Percentiles rank a stretch among this genome's conserved stretches.
Evolutionary conservation across 108 stramenopile genomes (phyloP).

Genomic region (Nannochloropsis salina): DNA sequence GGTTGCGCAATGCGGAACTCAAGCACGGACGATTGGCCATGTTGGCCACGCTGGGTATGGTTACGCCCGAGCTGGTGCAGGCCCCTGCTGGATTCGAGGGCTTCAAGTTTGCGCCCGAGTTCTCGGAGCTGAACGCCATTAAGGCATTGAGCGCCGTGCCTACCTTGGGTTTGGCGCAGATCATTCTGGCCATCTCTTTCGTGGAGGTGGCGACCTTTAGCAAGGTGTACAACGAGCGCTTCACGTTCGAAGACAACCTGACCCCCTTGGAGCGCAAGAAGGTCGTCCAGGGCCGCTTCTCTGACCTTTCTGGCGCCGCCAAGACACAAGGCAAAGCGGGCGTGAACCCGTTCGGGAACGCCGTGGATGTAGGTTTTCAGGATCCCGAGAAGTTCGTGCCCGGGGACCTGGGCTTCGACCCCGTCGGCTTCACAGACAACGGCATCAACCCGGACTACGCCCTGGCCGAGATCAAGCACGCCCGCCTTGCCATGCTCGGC

Average conservation of each 20-base stretch:
- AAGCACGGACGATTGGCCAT: constrained; percentile 93
- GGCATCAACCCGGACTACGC: constrained; percentile 51
- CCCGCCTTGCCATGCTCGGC: constrained; percentile 54
- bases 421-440: constrained; percentile 42
- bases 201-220: constrained; percentile 48
- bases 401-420: constrained; percentile 52
- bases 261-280: constrained; percentile 39
- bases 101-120: constrained; percentile 49
- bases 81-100: constrained; percentile 49
- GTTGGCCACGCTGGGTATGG: constrained; percentile 83
- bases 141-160: constrained; percentile 51
- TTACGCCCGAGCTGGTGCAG: constrained; percentile 65
- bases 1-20: constrained; percentile 68
- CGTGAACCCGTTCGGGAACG: constrained; percentile 19
- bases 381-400: constrained; percentile 27
- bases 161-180: constrained; percentile 50
- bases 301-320: constrained; percentile 39
- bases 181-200: constrained; percentile 44
- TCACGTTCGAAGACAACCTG: constrained; percentile 43
- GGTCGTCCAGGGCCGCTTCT: not conserved
- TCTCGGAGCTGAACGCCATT: constrained; percentile 55
- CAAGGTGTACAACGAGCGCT: constrained; percentile 23
- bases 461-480: constrained; percentile 55
- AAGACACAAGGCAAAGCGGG: constrained; percentile 24
- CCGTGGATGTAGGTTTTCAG: constrained; percentile 22